phyloP scores from a whole-genome alignment of 108 stramenopile species.

The Cylindrotheca closterium region DNA sequence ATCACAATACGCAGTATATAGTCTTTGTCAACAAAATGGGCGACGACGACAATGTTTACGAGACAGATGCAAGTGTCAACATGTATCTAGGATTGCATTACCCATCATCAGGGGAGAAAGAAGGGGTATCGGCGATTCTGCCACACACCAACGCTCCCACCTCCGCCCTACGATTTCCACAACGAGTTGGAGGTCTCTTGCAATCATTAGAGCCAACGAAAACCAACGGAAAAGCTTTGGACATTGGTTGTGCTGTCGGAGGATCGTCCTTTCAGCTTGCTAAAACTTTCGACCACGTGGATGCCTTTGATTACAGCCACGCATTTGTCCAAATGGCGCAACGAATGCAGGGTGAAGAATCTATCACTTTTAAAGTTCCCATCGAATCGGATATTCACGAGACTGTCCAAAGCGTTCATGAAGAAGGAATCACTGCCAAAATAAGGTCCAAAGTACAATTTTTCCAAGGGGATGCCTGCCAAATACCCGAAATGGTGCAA shows the following conservation, averaged over 20 bases:
- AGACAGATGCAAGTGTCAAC: slow-evolving; percentile 46
- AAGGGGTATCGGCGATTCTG: slow-evolving; percentile 46
- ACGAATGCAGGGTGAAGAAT: slow-evolving; percentile 47
- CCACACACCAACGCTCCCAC: slow-evolving; percentile 48
- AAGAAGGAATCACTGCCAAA: slow-evolving; percentile 36
- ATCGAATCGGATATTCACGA: slow-evolving; percentile 71
- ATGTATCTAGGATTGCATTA: slow-evolving; percentile 74
- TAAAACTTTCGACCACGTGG: slow-evolving; percentile 70
- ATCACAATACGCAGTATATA: too few relatives aligned
- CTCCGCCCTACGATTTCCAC: slow-evolving; percentile 62
- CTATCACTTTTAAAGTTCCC: slow-evolving; percentile 56
- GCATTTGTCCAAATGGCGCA: slow-evolving; percentile 77
- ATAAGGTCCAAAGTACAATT: slow-evolving; percentile 64
- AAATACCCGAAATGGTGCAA: slow-evolving; percentile 39
- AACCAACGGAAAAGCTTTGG: slow-evolving; percentile 51
- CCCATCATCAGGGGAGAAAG: slow-evolving; percentile 40
- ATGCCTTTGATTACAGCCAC: slow-evolving; percentile 82
- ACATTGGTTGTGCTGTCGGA: slow-evolving; percentile 90
- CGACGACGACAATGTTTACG: slow-evolving; percentile 77
- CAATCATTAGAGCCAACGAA: slow-evolving; percentile 34
- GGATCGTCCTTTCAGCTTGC: slow-evolving; percentile 84
- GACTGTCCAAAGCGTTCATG: slow-evolving; percentile 48
- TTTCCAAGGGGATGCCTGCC: slow-evolving; percentile 80
- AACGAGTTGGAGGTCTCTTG: slow-evolving; percentile 50
- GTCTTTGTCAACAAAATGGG: too few relatives aligned